Percentiles rank a stretch among this genome's conserved stretches.
phyloP scores from a whole-genome alignment of 352 stramenopile genomes.

The Albugo laibachii region DNA sequence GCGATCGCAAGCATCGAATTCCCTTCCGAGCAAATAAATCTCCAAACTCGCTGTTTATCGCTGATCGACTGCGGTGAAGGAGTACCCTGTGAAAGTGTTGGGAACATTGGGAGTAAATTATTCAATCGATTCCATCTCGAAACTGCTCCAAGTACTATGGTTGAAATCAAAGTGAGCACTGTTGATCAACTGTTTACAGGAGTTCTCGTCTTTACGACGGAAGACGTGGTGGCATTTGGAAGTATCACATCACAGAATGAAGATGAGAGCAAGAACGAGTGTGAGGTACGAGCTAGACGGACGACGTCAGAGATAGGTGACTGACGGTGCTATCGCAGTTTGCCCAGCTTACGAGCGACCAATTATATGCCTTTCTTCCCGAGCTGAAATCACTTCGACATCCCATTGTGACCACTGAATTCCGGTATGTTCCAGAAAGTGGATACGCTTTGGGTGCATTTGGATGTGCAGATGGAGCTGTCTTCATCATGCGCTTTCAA shows the following conservation, averaged over 20 bases:
- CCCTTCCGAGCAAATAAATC: no score
- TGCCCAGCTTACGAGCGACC: constrained; percentile 25
- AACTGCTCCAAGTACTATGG: constrained; percentile 25
- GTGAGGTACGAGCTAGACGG: no score
- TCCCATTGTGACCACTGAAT: no score
- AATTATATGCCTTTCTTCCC: constrained; percentile 49
- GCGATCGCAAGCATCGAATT: no score
- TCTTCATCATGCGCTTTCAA: no score
- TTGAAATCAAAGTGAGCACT: constrained; percentile 15
- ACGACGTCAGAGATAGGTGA: no score
- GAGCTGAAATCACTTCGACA: constrained; percentile 14
- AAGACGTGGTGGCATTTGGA: constrained; percentile 39
- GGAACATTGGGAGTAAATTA: background rate
- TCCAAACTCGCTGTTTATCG: no score
- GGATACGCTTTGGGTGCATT: no score
- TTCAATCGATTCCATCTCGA: constrained; percentile 31
- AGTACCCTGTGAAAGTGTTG: background rate
- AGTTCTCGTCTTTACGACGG: constrained; percentile 33
- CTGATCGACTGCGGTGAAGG: no score
- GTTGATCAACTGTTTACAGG: constrained; percentile 4
- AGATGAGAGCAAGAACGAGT: background rate
- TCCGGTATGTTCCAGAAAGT: no score
- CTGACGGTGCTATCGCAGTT: constrained; percentile 8
- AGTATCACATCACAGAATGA: constrained; percentile 11
- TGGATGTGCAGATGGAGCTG: no score